Base-by-base conservation (phyloP, 257 asterid genomes). In the Lavandula angustifolia region DNA sequence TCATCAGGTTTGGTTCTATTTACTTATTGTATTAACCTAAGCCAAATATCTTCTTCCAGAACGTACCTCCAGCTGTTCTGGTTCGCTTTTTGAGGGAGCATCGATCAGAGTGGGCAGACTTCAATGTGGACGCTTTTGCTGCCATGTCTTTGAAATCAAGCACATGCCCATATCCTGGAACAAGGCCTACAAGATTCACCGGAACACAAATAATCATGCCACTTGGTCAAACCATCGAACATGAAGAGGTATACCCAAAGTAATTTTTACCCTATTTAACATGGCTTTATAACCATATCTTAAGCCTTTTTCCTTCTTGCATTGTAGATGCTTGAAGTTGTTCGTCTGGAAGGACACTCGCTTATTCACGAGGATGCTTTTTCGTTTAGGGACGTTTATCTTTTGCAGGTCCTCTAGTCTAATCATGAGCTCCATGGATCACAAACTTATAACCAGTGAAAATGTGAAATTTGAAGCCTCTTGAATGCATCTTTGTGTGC, bases 61-160 rank as follows among this genome's bases (percentile, higher is more conserved):
- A 91, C 71, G 91, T 91, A 17, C 85, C 94, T 63, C 95, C 97
- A n/a, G 96, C 95, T 2, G 83, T 84, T 43, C 78, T 91, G 48
- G 85, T 91, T 75, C 94, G 89, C 14, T 91, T 85, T 78, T 76
- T 91, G 47, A 84, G 97, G 82, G 97, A 91, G 77, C 96, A 91
- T 43, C 87, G 97, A 17, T 91, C 97, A 0, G 97, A 91, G 70
- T 91, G 97, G 97, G 97, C 96, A 1, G 97, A 91, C 67, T 85
- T 85, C 35, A 90, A 70, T 44, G 80, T 91, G 16, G 96, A 87
- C 61, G 96, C 96, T 35, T 91, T 79, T 75, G 70, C 89, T 55
- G 94, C 96, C 60, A 76, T 90, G 8, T 76, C 96, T 18, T 65
- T 87, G 73, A 91, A 85, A 76, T 67, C 94, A 41, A 74, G 82